Conservation (phyloP, 805 yeast genomes). For the Teunomyces barrocoloradensis region DNA sequence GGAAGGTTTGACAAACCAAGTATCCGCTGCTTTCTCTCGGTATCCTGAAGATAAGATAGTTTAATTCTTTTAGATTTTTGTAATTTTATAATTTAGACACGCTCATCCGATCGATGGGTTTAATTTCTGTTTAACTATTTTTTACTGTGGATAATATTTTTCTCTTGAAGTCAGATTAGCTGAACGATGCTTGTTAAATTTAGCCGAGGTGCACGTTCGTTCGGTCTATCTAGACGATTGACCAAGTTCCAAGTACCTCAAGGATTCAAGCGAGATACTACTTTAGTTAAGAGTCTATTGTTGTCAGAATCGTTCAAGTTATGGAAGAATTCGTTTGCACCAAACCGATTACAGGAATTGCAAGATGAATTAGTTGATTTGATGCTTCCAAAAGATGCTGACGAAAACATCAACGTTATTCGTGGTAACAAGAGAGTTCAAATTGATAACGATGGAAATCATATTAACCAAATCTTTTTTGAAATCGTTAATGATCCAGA, state of each 20-base stretch:
- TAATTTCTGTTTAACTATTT: background rate
- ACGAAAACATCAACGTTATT: constrained; percentile 22
- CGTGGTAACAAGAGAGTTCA: constrained; percentile 15
- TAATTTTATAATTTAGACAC: background rate
- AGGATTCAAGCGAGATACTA: background rate
- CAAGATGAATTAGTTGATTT: constrained; percentile 35
- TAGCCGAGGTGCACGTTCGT: background rate
- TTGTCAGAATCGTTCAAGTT: constrained; percentile 5
- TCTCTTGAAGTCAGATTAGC: no score
- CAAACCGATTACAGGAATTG: constrained; percentile 24
- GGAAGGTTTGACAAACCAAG: background rate
- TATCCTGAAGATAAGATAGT: constrained; percentile 5
- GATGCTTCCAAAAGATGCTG: constrained; percentile 25
- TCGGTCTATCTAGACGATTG: background rate
- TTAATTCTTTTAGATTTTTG: background rate
- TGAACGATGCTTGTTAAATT: background rate
- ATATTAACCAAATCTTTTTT: constrained; percentile 35
- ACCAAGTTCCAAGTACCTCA: background rate
- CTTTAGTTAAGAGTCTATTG: background rate
- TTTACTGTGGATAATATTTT: background rate
- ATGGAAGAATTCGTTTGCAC: constrained; percentile 22
- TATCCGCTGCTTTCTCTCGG: background rate
- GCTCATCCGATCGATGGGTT: background rate
- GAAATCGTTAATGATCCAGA: constrained; percentile 24
- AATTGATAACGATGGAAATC: constrained; percentile 24